Base-by-base conservation (phyloP, 139 green algal genomes). In the Chlamydomonas schloesseri region DNA sequence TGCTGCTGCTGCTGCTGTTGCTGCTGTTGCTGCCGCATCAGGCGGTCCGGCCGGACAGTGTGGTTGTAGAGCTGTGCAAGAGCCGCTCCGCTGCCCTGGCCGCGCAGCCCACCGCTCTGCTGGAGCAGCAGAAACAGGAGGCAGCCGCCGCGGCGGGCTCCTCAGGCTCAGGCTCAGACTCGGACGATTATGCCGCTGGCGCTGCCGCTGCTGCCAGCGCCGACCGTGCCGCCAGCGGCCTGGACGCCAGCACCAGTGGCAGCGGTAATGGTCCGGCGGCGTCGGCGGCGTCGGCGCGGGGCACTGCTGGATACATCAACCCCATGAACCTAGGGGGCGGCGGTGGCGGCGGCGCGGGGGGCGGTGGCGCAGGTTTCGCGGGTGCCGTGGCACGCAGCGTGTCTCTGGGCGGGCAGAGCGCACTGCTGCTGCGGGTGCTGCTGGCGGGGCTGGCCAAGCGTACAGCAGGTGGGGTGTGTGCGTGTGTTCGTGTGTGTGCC, bases 21-120 rank as follows among this genome's bases (percentile, higher is more conserved):
- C n/a, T n/a, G n/a, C n/a, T n/a, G n/a, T n/a, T n/a, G n/a, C n/a
- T 10, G 6, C 3, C 26, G 9, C 62, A 31, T 9, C 64, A 73
- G 84, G 89, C 91, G 0, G 91, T 96, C 37, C 80, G 87, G 64
- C 95, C 95, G 2, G 84, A 97, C 20, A 86, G 67, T 14, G 93
- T 97, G 34, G 94, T 98, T 11, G 94, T 98, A 34, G 95, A 97
- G 88, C 89, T 98, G 33, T 98, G 95, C 72, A 84, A 89, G 15
- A 95, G 89, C 73, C 87, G 95, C 26, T 88, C 92, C 3, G 92
- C 89, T 0, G 70, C 92, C 18, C 83, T 97, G 64, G 67, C 33
- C 47, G 73, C 46, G 23, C 26, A 1, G 42, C 42, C 42, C 42
- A 50, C 42, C 42, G 42, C 42, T 5, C 42, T 50, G 42, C 42